phyloP scores from a whole-genome alignment of 208 protist species.

The Angomonas ambiguus region DNA sequence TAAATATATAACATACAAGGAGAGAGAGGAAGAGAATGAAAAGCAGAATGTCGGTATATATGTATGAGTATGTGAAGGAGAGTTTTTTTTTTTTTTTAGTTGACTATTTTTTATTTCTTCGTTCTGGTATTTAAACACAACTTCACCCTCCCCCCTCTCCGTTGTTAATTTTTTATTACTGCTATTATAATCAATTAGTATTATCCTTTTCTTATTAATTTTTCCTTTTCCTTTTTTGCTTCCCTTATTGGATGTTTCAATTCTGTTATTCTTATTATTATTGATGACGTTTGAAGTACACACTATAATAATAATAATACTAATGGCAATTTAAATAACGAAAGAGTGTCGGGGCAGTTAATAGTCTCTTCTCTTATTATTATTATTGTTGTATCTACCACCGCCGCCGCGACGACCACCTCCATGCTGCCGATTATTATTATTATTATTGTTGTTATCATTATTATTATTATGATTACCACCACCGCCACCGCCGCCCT shows the following conservation, averaged over 20 bases:
- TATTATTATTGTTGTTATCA: slow-evolving; percentile 15
- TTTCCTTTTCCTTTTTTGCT: slow-evolving; percentile 16
- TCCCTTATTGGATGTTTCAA: not conserved
- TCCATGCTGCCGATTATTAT: too few species aligned
- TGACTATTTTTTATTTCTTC: not conserved
- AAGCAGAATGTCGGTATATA: not conserved
- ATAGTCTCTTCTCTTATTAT: slow-evolving; percentile 1
- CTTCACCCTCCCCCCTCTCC: too few species aligned
- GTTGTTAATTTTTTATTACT: not conserved
- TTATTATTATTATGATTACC: slow-evolving; percentile 9
- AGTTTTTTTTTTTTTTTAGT: not conserved
- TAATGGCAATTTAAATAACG: slow-evolving; percentile 12
- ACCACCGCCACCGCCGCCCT: slow-evolving; percentile 18
- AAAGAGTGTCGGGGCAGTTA: slow-evolving; percentile 8
- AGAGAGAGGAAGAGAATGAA: too few species aligned
- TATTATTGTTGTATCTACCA: slow-evolving; percentile 20
- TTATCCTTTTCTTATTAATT: not conserved
- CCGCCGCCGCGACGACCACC: too few species aligned
- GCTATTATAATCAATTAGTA: not conserved
- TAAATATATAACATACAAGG: too few species aligned
- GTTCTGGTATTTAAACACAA: too few species aligned
- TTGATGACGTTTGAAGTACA: too few species aligned
- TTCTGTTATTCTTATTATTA: not conserved
- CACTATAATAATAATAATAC: slow-evolving; percentile 8
- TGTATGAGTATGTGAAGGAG: not conserved